Conservation (phyloP, 805 yeast genomes). For the Candida ortonii region DNA sequence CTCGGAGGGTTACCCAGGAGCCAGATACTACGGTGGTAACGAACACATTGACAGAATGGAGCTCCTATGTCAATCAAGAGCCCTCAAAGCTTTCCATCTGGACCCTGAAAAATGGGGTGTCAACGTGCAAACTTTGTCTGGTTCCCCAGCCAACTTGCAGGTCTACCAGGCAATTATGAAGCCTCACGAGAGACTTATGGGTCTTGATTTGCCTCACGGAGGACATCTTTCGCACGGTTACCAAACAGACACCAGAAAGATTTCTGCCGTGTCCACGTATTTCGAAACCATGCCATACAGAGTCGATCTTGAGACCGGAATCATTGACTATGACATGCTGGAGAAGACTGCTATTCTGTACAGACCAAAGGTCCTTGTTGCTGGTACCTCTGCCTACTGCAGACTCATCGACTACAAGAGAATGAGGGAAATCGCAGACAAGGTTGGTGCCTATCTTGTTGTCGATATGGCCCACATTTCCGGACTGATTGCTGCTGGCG, state of each 20-base stretch:
- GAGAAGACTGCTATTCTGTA: constrained; percentile 86
- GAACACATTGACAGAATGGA: constrained; percentile 95
- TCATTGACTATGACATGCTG: constrained; percentile 93
- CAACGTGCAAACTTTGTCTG: constrained; percentile 93
- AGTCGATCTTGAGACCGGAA: constrained; percentile 85
- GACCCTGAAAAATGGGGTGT: constrained; percentile 92
- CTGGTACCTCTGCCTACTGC: constrained; percentile 98
- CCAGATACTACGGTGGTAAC: constrained; percentile 98
- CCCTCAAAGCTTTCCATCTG: constrained; percentile 81
- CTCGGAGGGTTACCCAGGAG: constrained; percentile 99
- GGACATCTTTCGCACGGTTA: constrained; percentile 99
- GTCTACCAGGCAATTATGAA: constrained; percentile 94
- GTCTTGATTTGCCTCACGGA: constrained; percentile 96
- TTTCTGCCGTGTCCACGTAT: constrained; percentile 92
- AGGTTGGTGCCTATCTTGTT: constrained; percentile 93
- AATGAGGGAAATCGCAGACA: constrained; percentile 95
- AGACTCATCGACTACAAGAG: constrained; percentile 94
- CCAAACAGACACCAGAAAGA: constrained; percentile 90
- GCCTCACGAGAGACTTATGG: constrained; percentile 97
- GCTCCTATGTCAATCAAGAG: constrained; percentile 88
- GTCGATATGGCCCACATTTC: constrained; percentile 99
- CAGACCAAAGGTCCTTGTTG: constrained; percentile 95
- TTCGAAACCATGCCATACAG: constrained; percentile 99
- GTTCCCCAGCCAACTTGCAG: constrained; percentile 97
- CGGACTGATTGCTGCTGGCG: constrained; percentile 94